Base-by-base conservation (phyloP, 2,329 filamentous ascomycete genomes). In the Ophiocordyceps camponoti-rufipedis region DNA sequence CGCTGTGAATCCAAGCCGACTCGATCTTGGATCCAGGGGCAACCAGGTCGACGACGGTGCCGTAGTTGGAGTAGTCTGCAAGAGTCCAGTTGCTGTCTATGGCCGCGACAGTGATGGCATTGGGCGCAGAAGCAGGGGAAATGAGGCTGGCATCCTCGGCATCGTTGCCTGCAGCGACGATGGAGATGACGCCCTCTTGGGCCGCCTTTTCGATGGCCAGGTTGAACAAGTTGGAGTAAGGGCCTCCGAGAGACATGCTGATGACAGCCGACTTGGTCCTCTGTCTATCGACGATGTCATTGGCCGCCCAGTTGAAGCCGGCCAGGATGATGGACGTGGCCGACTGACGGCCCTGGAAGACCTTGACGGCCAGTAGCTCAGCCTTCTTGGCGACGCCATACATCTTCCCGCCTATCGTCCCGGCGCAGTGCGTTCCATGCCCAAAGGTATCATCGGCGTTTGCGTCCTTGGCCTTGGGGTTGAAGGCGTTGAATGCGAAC, bases 181-280 rank as follows among this genome's bases (percentile, higher is more conserved):
- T 68, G 13, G 71, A 63, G 42, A 73, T 61, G 45, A 78, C 60
- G 31, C 72, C 72, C 9, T 57, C 55, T 32, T 50, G 52, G 48
- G 66, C 63, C 44, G 71, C 68, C 42, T 58, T 58, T 33, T 64
- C 57, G 41, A 75, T 63, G 35, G 70, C 70, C 39, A 54, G 58
- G 62, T 75, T 75, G 52, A 74, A 62, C 35, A 70, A 54, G 3
- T 59, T 49, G 2, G 69, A 71, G 49, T 54, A 56, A 16, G 49
- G 42, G 16, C 71, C 71, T 13, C 70, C 72, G 4, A 78, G 65
- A n/a, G 70, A 74, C 69, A 77, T 67, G 62, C 67, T 72, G 51
- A 74, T 64, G 39, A 72, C 70, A 16, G 69, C 58, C 23, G 61
- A 61, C 40, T 44, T 54, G 44, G 58, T 54, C 45, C 67, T 66